A percentile compares a stretch with the other conserved stretches of the same genome.
These are phyloP conservation scores for Warburgia ugandensis DNA, from an alignment of 164 flowering plant species.

Conservation along the genomic window DNA sequence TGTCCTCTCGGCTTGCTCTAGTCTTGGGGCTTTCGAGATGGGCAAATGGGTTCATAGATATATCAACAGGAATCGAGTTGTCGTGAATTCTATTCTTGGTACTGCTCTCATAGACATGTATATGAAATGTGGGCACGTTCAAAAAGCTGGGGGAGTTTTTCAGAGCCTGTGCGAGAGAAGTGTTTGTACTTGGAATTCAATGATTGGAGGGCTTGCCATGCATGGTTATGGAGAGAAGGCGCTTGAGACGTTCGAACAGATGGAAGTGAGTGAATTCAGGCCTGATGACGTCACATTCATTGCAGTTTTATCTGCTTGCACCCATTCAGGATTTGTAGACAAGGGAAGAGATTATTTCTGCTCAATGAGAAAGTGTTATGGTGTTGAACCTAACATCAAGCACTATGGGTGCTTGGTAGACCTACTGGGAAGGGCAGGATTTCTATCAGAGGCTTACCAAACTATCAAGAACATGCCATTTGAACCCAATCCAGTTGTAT, in stretches of 20 bases:
- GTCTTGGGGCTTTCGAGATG: slow-evolving; percentile 22
- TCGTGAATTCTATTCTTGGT: slow-evolving; percentile 14
- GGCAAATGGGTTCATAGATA: slow-evolving; percentile 21
- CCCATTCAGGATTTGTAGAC: slow-evolving; percentile 20
- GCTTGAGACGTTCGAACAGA: slow-evolving; percentile 11
- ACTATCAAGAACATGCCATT: slow-evolving; percentile 16
- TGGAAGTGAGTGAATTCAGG: slow-evolving; percentile 10
- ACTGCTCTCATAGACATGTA: slow-evolving; percentile 29
- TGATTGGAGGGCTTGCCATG: slow-evolving; percentile 20
- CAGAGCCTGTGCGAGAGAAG: slow-evolving; percentile 9
- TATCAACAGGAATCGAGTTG: slow-evolving; percentile 6
- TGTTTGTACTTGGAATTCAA: slow-evolving; percentile 22
- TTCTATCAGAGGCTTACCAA: slow-evolving; percentile 16
- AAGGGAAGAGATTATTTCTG: slow-evolving; percentile 16
- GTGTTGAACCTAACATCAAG: slow-evolving; percentile 17
- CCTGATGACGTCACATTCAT: slow-evolving; percentile 20
- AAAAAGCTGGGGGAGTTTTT: slow-evolving; percentile 11
- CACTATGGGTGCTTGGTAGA: slow-evolving; percentile 25
- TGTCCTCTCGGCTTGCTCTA: slow-evolving; percentile 21
- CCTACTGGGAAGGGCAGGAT: slow-evolving; percentile 23
- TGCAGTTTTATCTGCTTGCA: slow-evolving; percentile 22
- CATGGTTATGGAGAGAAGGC: slow-evolving; percentile 23
- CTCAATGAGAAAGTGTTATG: slow-evolving; percentile 11
- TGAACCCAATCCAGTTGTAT: slow-evolving; percentile 17
- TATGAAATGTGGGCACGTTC: slow-evolving; percentile 17